Evolutionary conservation across 257 asterid genomes (phyloP).

Genomic region (Cinchona pubescens): DNA sequence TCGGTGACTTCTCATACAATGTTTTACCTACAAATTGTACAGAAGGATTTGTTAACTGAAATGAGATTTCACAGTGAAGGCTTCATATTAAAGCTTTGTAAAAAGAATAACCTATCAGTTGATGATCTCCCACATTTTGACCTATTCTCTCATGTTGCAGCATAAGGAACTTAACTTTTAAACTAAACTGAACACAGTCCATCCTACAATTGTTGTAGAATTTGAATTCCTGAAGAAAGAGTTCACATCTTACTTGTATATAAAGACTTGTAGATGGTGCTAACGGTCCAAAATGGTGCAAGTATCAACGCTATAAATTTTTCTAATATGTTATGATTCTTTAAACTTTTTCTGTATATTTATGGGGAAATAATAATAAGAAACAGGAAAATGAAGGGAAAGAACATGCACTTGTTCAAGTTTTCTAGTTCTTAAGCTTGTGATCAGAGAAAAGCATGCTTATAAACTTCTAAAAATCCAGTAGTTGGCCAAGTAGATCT

Average conservation of each 20-base stretch:
- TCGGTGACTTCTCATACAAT: constrained; percentile 42
- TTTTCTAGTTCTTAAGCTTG: constrained; percentile 44
- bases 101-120: constrained; percentile 48
- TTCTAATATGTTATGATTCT: background rate
- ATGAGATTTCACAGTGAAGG: background rate
- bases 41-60: constrained; percentile 14
- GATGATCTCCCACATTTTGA: constrained; percentile 40
- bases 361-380: background rate
- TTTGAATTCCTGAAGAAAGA: constrained; percentile 46
- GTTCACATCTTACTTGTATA: constrained; percentile 14
- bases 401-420: constrained; percentile 81
- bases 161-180: constrained; percentile 42
- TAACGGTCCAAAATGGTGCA: background rate
- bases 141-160: constrained; percentile 34
- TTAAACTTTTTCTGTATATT: constrained; percentile 1
- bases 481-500: constrained; percentile 51
- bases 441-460: constrained; percentile 46
- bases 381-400: constrained; percentile 37
- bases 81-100: background rate
- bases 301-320: too few relatives aligned
- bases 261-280: background rate
- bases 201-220: constrained; percentile 36
- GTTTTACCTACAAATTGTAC: constrained; percentile 26
- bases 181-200: constrained; percentile 50
- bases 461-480: constrained; percentile 65